phyloP scores from a whole-genome alignment of 1,139 yeast species.

The Taphrina wiesneri region DNA sequence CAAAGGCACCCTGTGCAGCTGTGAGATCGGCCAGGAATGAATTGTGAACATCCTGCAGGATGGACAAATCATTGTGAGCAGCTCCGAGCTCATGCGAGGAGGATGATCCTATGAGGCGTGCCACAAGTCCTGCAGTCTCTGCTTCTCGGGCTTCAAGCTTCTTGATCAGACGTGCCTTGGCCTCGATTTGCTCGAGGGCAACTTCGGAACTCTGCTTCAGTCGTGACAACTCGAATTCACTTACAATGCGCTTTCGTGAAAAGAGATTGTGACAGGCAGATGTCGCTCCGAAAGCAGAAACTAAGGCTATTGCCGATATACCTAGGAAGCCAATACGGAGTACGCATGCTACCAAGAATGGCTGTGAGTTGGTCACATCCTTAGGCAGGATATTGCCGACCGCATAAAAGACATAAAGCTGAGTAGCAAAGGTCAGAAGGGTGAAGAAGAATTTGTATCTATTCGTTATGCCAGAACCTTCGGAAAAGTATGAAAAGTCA shows the following conservation, averaged over 20 bases:
- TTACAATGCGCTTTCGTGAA: conserved; percentile 43
- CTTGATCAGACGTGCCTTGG: conserved; percentile 39
- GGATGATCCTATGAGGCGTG: conserved; percentile 43
- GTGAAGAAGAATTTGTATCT: conserved; percentile 38
- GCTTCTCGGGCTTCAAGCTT: conserved; percentile 37
- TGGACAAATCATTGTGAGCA: conserved; percentile 47
- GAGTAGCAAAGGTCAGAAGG: conserved; percentile 41
- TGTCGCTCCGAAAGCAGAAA: conserved; percentile 74
- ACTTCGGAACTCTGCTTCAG: conserved; percentile 47
- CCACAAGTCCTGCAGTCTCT: conserved; percentile 36
- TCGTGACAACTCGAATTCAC: conserved; percentile 46
- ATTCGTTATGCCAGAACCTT: conserved; percentile 38
- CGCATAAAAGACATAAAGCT: conserved; percentile 44
- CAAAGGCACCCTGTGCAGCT: conserved; percentile 41
- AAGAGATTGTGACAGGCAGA: conserved; percentile 57
- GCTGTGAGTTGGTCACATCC: conserved; percentile 32
- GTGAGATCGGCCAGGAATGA: conserved; percentile 45
- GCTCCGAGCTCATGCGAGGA: conserved; percentile 35
- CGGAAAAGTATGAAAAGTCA: conserved; percentile 41
- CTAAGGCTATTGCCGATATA: conserved; percentile 65
- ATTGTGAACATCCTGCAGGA: conserved; percentile 43
- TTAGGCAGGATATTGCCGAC: conserved; percentile 46
- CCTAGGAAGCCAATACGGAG: conserved; percentile 71
- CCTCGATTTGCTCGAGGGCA: conserved; percentile 46
- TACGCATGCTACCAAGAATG: conserved; percentile 47